phyloP scores from a whole-genome alignment of 2,329 filamentous ascomycete species.

The Penicillium sp. region DNA sequence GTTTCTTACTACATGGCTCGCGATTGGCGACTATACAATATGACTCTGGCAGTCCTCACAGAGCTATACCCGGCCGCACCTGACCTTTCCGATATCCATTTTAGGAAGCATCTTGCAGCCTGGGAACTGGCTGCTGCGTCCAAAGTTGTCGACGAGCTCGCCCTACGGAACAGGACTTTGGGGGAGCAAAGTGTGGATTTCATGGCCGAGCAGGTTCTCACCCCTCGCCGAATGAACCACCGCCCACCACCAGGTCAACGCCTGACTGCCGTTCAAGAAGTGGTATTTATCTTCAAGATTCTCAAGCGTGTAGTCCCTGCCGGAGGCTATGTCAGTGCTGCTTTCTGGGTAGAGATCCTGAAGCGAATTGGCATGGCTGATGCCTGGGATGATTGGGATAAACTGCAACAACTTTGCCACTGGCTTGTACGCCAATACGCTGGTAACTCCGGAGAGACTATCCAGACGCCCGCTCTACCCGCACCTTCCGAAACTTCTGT shows the following conservation, averaged over 20 bases:
- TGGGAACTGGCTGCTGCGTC: conserved; percentile 33
- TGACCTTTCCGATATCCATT: conserved; percentile 39
- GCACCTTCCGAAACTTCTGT: not conserved
- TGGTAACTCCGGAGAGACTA: conserved; percentile 8
- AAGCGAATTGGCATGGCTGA: conserved; percentile 61
- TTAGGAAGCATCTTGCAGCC: conserved; percentile 40
- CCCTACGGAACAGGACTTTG: conserved; percentile 44
- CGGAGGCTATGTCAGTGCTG: conserved; percentile 44
- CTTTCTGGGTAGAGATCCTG: conserved; percentile 59
- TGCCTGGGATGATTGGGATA: conserved; percentile 44
- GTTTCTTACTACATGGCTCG: conserved; percentile 51
- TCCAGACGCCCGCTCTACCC: conserved; percentile 1
- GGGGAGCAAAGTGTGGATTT: conserved; percentile 46
- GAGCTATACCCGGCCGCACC: conserved; percentile 34
- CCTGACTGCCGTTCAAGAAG: conserved; percentile 39
- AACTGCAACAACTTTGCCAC: conserved; percentile 53
- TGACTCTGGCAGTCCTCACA: conserved; percentile 57
- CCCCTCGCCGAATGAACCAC: conserved; percentile 29
- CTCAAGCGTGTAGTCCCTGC: conserved; percentile 50
- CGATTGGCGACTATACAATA: conserved; percentile 55
- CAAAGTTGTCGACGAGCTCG: conserved; percentile 53
- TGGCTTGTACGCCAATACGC: conserved; percentile 52
- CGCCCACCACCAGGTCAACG: conserved; percentile 26
- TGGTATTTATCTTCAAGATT: conserved; percentile 48
- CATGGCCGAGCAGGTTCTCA: conserved; percentile 42